Evolutionary conservation across 2,329 filamentous ascomycete genomes (phyloP), one percentile per base, ranked within the genome.

Genomic region (Blumeria graminis): DNA sequence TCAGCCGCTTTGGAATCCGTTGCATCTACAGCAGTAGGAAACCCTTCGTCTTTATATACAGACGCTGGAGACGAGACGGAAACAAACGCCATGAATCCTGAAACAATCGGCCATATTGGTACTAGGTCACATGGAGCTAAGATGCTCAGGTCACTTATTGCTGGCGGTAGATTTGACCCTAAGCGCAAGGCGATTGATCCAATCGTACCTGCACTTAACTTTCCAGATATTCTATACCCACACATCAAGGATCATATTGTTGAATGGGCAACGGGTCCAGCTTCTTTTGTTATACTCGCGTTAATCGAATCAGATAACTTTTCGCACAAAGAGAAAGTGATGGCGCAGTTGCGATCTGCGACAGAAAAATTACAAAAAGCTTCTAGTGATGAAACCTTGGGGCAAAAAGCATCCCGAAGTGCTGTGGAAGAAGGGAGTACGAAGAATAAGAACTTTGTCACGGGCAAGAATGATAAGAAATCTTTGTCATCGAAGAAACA

Each of bases 121-220:
- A 72, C 76, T 63, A 75, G 76, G 39, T 66, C 79, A 0, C 75
- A 74, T 62, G 84, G 80, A 43, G 87, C 86, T 14, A 82, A 87
- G 58, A 84, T 95, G 81, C 76, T 96, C 64, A 95, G 94, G 72
- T 84, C 84, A 0, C 76, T 98, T 7, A 88, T 95, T 28, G 82
- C 87, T 56, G 92, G 92, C 45, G 92, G 93, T 32, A 81, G 80
- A 57, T 98, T 85, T 66, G 87, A 96, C 69, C 78, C 79, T 59
- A 75, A 75, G 46, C 75, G 78, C 1, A 87, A 87, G 69, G 79
- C 75, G 57, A 70, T 92, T 48, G 76, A 84, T 63, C 77, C 80
- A 22, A 75, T 84, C 1, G 80, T 88, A 53, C 87, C 88, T 14
- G 76, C 85, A 7, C 74, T 96, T 57, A 76, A 81, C 54, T 98